Evolutionary conservation across 257 asterid genomes (phyloP).

Genomic region (Galeopsis tetrahit): DNA sequence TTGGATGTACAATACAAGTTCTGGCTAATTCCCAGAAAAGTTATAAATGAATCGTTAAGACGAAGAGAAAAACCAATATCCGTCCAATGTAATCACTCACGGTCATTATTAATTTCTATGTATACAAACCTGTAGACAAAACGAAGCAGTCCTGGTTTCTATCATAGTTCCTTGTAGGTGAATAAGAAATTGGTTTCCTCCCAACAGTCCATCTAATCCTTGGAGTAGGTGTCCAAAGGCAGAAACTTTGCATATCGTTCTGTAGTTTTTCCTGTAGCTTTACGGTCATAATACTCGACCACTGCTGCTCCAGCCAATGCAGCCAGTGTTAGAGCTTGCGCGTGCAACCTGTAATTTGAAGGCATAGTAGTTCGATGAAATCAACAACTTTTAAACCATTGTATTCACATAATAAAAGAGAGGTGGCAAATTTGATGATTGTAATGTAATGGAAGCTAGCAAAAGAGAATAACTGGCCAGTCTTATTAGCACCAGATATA

Average conservation of each 20-base stretch:
- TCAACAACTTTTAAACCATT: neutral
- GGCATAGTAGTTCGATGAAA: neutral
- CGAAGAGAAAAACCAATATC: neutral
- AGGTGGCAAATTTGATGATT: too few relatives aligned
- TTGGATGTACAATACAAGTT: neutral
- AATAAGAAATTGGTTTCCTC: neutral
- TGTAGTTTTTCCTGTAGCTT: conserved; percentile 25
- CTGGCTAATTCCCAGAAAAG: conserved; percentile 10
- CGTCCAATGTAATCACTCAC: neutral
- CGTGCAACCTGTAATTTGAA: conserved; percentile 47
- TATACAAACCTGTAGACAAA: neutral
- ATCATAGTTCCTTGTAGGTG: neutral
- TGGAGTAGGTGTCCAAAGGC: conserved; percentile 32
- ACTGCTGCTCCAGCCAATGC: conserved; percentile 55
- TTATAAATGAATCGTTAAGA: neutral
- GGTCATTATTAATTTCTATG: neutral
- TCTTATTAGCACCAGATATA: neutral
- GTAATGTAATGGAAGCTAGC: neutral
- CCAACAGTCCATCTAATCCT: conserved; percentile 30
- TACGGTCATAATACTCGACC: conserved; percentile 41
- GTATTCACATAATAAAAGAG: neutral
- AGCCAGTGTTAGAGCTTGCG: conserved; percentile 58
- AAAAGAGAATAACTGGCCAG: neutral
- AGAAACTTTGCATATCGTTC: conserved; percentile 41
- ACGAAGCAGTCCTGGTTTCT: neutral